phyloP scores from a whole-genome alignment of 176 grass and related monocot species.

The Rhynchospora pubera region DNA sequence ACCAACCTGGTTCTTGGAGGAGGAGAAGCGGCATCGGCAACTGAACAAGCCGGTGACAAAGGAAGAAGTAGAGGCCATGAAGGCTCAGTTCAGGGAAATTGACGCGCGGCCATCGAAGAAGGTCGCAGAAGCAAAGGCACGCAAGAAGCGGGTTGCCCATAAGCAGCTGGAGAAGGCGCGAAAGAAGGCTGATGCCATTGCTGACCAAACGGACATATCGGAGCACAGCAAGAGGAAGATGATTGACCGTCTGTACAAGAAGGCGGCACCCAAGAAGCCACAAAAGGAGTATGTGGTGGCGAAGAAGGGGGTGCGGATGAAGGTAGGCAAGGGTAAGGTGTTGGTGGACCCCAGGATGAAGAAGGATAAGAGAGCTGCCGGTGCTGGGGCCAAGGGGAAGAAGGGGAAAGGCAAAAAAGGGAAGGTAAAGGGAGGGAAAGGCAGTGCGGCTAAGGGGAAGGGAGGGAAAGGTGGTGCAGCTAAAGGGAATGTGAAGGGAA shows the following conservation, averaged over 20 bases:
- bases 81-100: slow-evolving; percentile 77
- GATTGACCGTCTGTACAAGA: slow-evolving; percentile 78
- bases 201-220: slow-evolving; percentile 77
- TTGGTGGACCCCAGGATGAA: slow-evolving; percentile 85
- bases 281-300: slow-evolving; percentile 90
- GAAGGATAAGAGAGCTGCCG: slow-evolving; percentile 67
- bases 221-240: slow-evolving; percentile 80
- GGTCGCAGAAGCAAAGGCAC: slow-evolving; percentile 85
- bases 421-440: slow-evolving; percentile 32
- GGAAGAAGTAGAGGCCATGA: slow-evolving; percentile 85
- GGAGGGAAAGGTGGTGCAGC: slow-evolving; percentile 26
- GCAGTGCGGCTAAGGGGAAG: slow-evolving; percentile 30
- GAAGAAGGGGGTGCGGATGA: slow-evolving; percentile 66
- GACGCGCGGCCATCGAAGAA: slow-evolving; percentile 85
- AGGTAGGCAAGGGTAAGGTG: slow-evolving; percentile 68
- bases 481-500: not conserved
- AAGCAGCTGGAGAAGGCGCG: slow-evolving; percentile 70
- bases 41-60: slow-evolving; percentile 69
- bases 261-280: slow-evolving; percentile 74
- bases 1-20: slow-evolving; percentile 76
- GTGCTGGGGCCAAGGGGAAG: slow-evolving; percentile 30
- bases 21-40: slow-evolving; percentile 65
- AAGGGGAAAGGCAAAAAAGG: slow-evolving; percentile 13
- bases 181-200: slow-evolving; percentile 69
- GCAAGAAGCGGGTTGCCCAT: slow-evolving; percentile 64